phyloP scores from a whole-genome alignment of 495 filamentous ascomycete genomes.

The Podospora sp. region DNA sequence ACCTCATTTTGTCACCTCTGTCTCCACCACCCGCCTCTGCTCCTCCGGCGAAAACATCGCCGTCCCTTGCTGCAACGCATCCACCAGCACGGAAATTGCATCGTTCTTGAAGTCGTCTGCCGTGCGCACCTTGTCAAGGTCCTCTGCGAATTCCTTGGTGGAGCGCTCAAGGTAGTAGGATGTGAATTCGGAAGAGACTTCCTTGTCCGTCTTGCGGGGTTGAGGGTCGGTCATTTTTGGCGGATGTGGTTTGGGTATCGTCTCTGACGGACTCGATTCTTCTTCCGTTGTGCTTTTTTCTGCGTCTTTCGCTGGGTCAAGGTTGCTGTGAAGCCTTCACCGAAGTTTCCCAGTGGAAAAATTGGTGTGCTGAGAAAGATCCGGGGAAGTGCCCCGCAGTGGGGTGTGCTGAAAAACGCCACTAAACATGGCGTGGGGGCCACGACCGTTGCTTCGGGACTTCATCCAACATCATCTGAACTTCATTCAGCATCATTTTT shows the following conservation, averaged over 20 bases:
- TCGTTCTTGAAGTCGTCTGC: slow-evolving; percentile 69
- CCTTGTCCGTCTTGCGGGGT: slow-evolving; percentile 37
- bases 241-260: not conserved
- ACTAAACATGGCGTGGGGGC: not conserved
- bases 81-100: slow-evolving; percentile 62
- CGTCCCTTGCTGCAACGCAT: slow-evolving; percentile 66
- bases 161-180: slow-evolving; percentile 66
- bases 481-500: not conserved
- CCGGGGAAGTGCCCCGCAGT: not conserved
- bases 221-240: slow-evolving; percentile 13
- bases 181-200: slow-evolving; percentile 53
- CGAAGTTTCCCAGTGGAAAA: not conserved
- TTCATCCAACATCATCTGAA: not conserved
- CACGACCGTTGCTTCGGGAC: not conserved
- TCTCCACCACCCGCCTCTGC: slow-evolving; percentile 42
- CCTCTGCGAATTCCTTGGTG: slow-evolving; percentile 70
- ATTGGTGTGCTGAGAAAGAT: not conserved
- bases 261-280: not conserved
- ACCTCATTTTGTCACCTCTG: not conserved
- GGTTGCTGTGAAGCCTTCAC: not conserved
- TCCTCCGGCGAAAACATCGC: slow-evolving; percentile 49
- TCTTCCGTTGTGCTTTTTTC: not conserved
- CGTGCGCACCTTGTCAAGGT: slow-evolving; percentile 65
- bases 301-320: not conserved
- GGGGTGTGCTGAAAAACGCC: not conserved